Percentiles rank a stretch among this genome's conserved stretches.
Conservation (phyloP, 179 eudicot genomes). For the Actinidia polygama region DNA sequence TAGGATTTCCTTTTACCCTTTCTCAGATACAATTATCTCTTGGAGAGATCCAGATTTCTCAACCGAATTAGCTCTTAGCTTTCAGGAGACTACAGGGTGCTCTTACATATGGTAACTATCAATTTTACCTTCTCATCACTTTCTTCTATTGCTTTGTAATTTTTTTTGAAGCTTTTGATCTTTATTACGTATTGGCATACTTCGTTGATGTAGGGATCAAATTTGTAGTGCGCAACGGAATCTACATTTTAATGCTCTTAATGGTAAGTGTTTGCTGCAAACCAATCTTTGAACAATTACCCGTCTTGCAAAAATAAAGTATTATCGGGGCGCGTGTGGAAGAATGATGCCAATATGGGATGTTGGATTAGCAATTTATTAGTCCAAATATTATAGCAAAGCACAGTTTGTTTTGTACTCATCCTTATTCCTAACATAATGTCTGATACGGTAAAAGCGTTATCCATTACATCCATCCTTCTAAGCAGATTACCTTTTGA, state of each 20-base stretch:
- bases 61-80: conserved; percentile 94
- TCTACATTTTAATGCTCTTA: conserved; percentile 64
- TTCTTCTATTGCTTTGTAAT: conserved; percentile 8
- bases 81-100: conserved; percentile 94
- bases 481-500: too few relatives aligned
- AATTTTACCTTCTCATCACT: not conserved
- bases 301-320: too few relatives aligned
- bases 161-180: not conserved
- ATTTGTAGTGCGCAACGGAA: conserved; percentile 78
- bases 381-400: too few relatives aligned
- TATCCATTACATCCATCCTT: too few relatives aligned
- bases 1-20: too few relatives aligned
- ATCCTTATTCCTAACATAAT: too few relatives aligned
- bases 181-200: conserved; percentile 10
- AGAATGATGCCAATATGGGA: too few relatives aligned
- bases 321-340: too few relatives aligned
- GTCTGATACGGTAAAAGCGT: too few relatives aligned
- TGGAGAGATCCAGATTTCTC: conserved; percentile 95
- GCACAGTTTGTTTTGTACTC: too few relatives aligned
- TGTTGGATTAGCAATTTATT: too few relatives aligned
- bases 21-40: conserved; percentile 91
- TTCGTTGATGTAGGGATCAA: conserved; percentile 74
- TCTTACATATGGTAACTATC: conserved; percentile 78
- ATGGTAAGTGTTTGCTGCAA: conserved; percentile 83
- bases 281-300: too few relatives aligned